These are phyloP conservation scores for Xerocomus tenax DNA, from an alignment of 1,284 basidiomycete species.

Conservation along the genomic window DNA sequence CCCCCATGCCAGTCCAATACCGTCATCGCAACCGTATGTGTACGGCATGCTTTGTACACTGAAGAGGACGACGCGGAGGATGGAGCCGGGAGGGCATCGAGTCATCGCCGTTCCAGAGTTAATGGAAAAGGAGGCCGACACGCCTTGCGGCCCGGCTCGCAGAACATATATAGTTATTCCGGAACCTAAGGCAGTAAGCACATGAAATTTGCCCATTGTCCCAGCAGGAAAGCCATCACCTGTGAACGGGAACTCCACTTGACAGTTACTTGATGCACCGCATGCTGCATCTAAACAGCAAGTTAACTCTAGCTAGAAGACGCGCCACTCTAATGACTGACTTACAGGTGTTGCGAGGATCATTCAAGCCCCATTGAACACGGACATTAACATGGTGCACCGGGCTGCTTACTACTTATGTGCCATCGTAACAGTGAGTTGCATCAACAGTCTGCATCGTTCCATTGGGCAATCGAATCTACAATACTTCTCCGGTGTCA, in stretches of 20 bases:
- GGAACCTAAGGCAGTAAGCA: constrained; percentile 14
- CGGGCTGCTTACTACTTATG: constrained; percentile 22
- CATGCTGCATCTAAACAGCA: constrained; percentile 21
- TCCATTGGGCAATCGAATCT: constrained; percentile 21
- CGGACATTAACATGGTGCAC: not conserved
- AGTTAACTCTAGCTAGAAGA: constrained; percentile 1
- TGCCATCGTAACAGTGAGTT: constrained; percentile 17
- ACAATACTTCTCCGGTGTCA: constrained; percentile 9
- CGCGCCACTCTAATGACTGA: constrained; percentile 1
- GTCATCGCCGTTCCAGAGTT: constrained; percentile 18
- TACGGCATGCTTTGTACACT: constrained; percentile 13
- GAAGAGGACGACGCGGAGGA: constrained; percentile 14
- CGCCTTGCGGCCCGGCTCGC: constrained; percentile 24
- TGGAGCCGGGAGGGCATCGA: constrained; percentile 19
- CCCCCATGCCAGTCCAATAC: constrained; percentile 23
- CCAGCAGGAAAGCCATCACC: not conserved
- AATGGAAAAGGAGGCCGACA: constrained; percentile 24
- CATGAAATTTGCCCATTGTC: not conserved
- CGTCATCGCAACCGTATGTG: constrained; percentile 21
- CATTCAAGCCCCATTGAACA: constrained; percentile 5
- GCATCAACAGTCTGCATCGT: constrained; percentile 20
- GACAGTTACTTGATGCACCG: constrained; percentile 19
- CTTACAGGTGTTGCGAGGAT: constrained; percentile 19
- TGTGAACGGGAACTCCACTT: constrained; percentile 21
- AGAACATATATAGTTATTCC: constrained; percentile 28